Conservation (phyloP, 2,329 filamentous ascomycete species). For the Ascochyta rabiei region DNA sequence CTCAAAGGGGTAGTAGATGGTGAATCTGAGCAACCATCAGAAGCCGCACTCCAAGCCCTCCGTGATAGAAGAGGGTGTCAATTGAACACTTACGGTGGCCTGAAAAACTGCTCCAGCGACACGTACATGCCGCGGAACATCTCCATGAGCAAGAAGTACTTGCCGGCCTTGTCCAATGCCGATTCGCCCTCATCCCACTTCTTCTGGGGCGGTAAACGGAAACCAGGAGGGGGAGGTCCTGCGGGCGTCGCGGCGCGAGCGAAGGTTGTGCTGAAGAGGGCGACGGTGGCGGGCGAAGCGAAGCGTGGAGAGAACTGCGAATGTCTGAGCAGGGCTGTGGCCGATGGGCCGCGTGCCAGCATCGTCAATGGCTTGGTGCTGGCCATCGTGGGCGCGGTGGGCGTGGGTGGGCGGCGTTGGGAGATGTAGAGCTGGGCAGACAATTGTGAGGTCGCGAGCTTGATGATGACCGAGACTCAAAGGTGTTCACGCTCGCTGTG, state of each 20-base stretch:
- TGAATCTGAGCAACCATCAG: conserved; percentile 70
- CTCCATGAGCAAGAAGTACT: conserved; percentile 95
- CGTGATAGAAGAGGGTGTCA: conserved; percentile 14
- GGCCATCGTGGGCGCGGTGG: conserved; percentile 52
- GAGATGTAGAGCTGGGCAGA: conserved; percentile 26
- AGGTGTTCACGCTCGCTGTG: conserved; percentile 19
- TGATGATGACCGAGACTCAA: no score
- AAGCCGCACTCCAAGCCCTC: not conserved
- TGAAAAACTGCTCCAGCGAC: conserved; percentile 95
- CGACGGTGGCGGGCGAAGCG: conserved; percentile 55
- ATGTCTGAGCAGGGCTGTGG: conserved; percentile 47
- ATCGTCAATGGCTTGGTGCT: conserved; percentile 55
- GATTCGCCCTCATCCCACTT: conserved; percentile 83
- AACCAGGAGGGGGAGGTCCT: conserved; percentile 79
- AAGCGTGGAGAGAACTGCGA: conserved; percentile 43
- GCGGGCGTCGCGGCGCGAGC: conserved; percentile 68
- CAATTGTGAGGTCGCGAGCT: conserved; percentile 30
- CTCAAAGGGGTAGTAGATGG: conserved; percentile 98
- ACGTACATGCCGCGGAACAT: conserved; percentile 99
- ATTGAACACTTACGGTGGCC: conserved; percentile 80
- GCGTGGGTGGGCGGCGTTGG: conserved; percentile 33
- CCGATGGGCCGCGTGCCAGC: conserved; percentile 54
- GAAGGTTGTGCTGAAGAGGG: conserved; percentile 69
- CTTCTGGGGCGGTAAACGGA: conserved; percentile 75
- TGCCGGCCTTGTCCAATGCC: conserved; percentile 81